Conservation (phyloP, 805 yeast species). For the Candida ovalis region DNA sequence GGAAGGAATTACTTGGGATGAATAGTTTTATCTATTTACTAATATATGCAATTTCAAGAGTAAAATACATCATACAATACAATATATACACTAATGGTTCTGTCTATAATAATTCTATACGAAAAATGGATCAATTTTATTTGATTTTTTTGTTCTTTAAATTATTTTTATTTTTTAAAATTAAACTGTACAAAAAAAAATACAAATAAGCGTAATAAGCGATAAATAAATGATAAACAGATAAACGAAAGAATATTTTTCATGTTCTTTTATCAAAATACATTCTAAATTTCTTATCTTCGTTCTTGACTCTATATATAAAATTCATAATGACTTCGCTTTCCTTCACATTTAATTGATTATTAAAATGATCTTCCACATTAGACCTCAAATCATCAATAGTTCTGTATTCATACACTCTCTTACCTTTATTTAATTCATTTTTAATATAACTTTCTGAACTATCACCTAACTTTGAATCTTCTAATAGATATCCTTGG, state of each 20-base stretch:
- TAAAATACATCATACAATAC: no score
- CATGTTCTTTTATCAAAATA: conserved; percentile 30
- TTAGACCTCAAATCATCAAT: conserved; percentile 25
- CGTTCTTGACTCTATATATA: conserved; percentile 78
- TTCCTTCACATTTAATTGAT: conserved; percentile 56
- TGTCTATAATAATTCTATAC: background rate
- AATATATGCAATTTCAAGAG: background rate
- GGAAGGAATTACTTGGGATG: conserved; percentile 13
- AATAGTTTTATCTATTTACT: background rate
- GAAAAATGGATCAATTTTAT: background rate
- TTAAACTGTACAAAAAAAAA: background rate
- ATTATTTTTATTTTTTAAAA: background rate
- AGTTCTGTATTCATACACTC: conserved; percentile 30
- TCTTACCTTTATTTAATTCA: conserved; percentile 25
- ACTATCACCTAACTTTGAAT: conserved; percentile 66
- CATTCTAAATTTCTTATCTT: conserved; percentile 39
- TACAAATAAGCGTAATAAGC: background rate
- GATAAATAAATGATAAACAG: background rate
- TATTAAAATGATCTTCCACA: conserved; percentile 55
- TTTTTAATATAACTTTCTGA: conserved; percentile 39
- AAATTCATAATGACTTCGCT: conserved; percentile 86
- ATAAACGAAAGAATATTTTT: background rate
- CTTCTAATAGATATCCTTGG: conserved; percentile 63
- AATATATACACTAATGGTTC: background rate
- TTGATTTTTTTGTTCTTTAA: background rate